Base-by-base conservation (phyloP, 1,284 basidiomycete species). In the Cerrena zonata region DNA sequence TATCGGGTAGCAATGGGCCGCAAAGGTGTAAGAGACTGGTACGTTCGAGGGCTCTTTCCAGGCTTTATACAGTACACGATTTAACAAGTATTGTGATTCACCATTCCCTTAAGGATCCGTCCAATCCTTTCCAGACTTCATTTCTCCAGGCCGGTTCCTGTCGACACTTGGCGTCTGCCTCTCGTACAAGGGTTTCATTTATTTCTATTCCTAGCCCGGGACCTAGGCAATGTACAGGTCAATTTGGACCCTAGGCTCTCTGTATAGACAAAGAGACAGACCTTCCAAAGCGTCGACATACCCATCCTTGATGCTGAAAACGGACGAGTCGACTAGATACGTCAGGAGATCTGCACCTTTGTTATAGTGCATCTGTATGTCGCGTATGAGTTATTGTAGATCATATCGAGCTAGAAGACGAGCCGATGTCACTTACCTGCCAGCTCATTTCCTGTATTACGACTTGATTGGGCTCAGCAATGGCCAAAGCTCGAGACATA, bases 131-230 rank as follows among this genome's bases (percentile, higher is more conserved):
- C 72, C 78, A 86, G 5, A 82, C 68, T 0, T 81, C 78, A 64
- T 88, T 89, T 50, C 76, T 75, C 79, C 79, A 83, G 2, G 76
- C 67, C 26, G 64, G 64, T 55, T 72, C 65, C 13, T 64, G 60
- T 1, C 59, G 57, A 54, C 67, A 62, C 21, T 54, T 54, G 48
- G 66, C 66, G 0, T 77, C 74, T 13, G 72, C 73, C 51, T 76
- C 70, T 26, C 83, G 69, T 10, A 90, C 83, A 19, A 84, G 62
- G 13, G 69, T 65, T 65, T 89, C 86, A 61, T 89, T 77, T 54
- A 89, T 75, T 56, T 80, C 71, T 40, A 89, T 78, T 12, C 86
- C 88, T 5, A 90, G 68, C 5, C 87, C 87, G 10, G 82, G 77
- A 0, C 76, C 80, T 80, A 48, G 19, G 30, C 18, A 18, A 15